These are phyloP conservation scores for Cantharellus anzutake DNA, from an alignment of 768 basidiomycete species.

Conservation along the genomic window DNA sequence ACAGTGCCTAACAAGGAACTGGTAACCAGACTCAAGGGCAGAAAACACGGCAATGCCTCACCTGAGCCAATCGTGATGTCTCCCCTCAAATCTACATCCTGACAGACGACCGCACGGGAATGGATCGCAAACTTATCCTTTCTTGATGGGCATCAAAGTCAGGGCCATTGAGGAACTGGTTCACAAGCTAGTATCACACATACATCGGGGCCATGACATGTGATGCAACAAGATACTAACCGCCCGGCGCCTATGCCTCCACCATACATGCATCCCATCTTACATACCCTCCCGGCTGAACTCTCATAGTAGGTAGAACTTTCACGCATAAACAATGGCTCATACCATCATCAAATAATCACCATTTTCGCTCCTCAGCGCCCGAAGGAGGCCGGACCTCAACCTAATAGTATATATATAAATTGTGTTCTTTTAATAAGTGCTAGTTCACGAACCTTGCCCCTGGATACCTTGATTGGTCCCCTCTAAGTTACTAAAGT, in stretches of 20 bases:
- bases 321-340: background rate
- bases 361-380: constrained; percentile 64
- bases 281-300: too few species aligned
- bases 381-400: constrained; percentile 73
- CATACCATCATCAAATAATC: background rate
- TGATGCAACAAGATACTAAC: background rate
- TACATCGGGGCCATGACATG: background rate
- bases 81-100: constrained; percentile 87
- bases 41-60: constrained; percentile 10
- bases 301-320: too few species aligned
- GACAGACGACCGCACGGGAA: constrained; percentile 76
- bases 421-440: background rate
- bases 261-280: too few species aligned
- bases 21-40: background rate
- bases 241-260: too few species aligned
- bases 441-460: too few species aligned
- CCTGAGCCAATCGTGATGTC: constrained; percentile 85
- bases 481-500: too few species aligned
- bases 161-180: background rate
- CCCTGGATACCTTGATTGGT: too few species aligned
- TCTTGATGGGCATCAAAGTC: constrained; percentile 20
- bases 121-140: constrained; percentile 83
- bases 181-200: background rate
- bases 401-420: constrained; percentile 18
- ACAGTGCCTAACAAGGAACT: constrained; percentile 34